phyloP scores from a whole-genome alignment of 108 stramenopile genomes.

The Nitzschia sp. region DNA sequence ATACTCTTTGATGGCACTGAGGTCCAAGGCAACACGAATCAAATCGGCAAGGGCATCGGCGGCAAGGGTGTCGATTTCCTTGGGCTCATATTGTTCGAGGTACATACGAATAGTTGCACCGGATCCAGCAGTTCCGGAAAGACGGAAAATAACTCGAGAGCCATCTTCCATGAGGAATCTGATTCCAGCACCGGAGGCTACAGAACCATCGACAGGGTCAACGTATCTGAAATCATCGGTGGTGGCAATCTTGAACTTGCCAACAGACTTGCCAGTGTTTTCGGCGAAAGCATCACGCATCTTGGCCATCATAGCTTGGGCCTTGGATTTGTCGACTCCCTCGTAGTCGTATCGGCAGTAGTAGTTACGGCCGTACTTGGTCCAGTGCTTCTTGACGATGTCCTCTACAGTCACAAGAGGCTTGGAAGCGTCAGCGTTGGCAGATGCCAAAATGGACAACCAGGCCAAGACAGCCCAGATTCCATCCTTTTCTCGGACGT shows the following conservation, averaged over 20 bases:
- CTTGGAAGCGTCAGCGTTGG: slow-evolving; percentile 73
- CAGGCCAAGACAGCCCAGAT: slow-evolving; percentile 99
- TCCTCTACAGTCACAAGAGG: slow-evolving; percentile 94
- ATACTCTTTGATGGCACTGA: slow-evolving; percentile 87
- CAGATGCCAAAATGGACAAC: slow-evolving; percentile 91
- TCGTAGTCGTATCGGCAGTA: slow-evolving; percentile 99
- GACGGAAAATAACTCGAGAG: slow-evolving; percentile 95
- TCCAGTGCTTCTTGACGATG: slow-evolving; percentile 95
- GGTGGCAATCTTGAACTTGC: slow-evolving; percentile 81
- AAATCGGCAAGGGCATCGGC: slow-evolving; percentile 81
- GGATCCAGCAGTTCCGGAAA: slow-evolving; percentile 96
- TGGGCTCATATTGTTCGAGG: slow-evolving; percentile 96
- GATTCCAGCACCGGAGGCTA: slow-evolving; percentile 90
- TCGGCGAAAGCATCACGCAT: slow-evolving; percentile 72
- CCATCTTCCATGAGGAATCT: slow-evolving; percentile 95
- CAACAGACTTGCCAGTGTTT: slow-evolving; percentile 74
- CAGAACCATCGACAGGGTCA: slow-evolving; percentile 96
- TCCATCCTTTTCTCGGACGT: slow-evolving; percentile 99
- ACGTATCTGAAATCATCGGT: slow-evolving; percentile 96
- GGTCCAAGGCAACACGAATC: slow-evolving; percentile 84
- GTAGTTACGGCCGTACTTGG: slow-evolving; percentile 96
- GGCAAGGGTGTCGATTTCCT: slow-evolving; percentile 72
- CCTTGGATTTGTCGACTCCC: slow-evolving; percentile 83
- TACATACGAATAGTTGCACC: slow-evolving; percentile 99
- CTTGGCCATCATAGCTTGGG: slow-evolving; percentile 92